Conservation (phyloP, 441 rosid genomes). For the Gossypium davidsonii region DNA sequence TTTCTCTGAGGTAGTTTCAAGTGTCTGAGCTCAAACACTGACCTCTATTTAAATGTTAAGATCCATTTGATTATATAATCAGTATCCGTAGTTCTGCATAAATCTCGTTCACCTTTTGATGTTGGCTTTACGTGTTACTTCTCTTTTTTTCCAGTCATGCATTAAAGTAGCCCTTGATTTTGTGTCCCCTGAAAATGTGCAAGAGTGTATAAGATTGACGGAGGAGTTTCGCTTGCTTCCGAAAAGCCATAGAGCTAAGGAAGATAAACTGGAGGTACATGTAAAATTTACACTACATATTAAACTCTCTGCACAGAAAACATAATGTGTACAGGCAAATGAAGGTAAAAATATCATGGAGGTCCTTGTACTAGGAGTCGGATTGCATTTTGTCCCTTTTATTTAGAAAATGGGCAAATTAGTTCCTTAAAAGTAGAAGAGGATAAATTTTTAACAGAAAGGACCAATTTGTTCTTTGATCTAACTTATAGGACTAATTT, state of each 20-base stretch:
- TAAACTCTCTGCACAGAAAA: neutral
- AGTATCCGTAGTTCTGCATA: neutral
- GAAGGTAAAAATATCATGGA: too few species aligned
- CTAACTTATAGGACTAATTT: too few species aligned
- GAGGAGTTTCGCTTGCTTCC: constrained; percentile 79
- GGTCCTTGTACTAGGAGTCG: too few species aligned
- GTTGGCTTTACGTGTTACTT: constrained; percentile 5
- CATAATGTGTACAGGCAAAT: neutral
- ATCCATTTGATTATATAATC: neutral
- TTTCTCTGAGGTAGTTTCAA: neutral
- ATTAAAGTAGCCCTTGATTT: constrained; percentile 84
- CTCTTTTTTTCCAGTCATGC: constrained; percentile 46
- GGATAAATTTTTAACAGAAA: too few species aligned
- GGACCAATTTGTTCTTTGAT: too few species aligned
- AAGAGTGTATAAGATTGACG: constrained; percentile 64
- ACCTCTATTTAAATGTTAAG: neutral
- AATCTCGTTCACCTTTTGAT: neutral
- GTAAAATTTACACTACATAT: neutral
- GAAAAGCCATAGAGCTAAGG: constrained; percentile 53
- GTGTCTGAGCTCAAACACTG: neutral
- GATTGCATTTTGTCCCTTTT: too few species aligned
- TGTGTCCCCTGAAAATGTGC: constrained; percentile 73
- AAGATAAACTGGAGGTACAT: constrained; percentile 72
- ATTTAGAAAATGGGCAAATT: too few species aligned
- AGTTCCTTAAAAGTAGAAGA: too few species aligned